Evolutionary conservation across 2,329 filamentous ascomycete species (phyloP), one percentile per base, ranked within the genome.

Genomic region (Alternaria arborescens): DNA sequence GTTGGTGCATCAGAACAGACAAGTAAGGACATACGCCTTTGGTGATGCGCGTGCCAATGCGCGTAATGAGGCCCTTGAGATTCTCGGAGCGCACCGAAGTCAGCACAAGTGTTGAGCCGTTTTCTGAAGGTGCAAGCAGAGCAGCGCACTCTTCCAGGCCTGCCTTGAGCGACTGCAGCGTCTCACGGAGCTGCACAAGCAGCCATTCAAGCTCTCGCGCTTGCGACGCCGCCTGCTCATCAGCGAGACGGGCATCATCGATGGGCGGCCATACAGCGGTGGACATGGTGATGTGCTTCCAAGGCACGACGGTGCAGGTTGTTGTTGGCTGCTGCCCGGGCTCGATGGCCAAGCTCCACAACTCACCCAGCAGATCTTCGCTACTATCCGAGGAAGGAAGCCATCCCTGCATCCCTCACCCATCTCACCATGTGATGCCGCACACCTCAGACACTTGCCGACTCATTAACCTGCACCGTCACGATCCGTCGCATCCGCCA

Each of bases 51-150:
- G 92, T 92, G 40, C 95, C 95, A 36, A 97, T 88, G 55, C 95
- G 88, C 1, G 94, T 98, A 61, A 98, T 88, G 71, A 93, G 92
- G 18, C 95, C 95, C 79, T 99, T 99, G 64, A 98, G 89, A 68
- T 87, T 88, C 81, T 99, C 95, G 56, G 92, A 94, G 57, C 94
- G 88, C 57, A 91, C 86, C 14, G 94, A 96, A 63, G 91, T 95
- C 67, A 99, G 86, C 30, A 95, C 94, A 28, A 99, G 87, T 1
- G 94, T 99, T 70, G 90, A 94, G 8, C 93, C 93, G 1, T 90
- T 89, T 74, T 97, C 93, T 65, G 90, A 86, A 1, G 94, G 93
- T 8, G 93, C 91, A 30, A 99, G 88, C 24, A 98, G 86, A 18
- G 90, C 88, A 69, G 93, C 92, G 80, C 94, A 97, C 80, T 97